Percentiles rank a stretch among this genome's conserved stretches.
Conservation (phyloP, 495 filamentous ascomycete genomes). For the Haplographium delicatum region DNA sequence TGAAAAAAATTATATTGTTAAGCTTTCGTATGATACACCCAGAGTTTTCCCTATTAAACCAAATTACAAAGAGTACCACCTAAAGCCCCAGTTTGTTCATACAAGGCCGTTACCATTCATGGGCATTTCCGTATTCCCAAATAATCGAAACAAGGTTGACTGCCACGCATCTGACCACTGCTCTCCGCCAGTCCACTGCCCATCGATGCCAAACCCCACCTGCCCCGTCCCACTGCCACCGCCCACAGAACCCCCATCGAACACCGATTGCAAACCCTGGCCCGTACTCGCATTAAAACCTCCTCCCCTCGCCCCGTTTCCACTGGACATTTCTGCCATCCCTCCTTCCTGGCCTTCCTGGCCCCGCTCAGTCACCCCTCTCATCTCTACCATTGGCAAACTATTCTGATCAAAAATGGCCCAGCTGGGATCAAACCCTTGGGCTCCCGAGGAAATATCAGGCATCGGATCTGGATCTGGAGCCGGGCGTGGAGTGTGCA, state of each 20-base stretch:
- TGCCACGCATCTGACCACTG: constrained; percentile 20
- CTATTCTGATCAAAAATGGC: constrained; percentile 39
- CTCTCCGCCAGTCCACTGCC: not conserved
- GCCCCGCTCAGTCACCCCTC: not conserved
- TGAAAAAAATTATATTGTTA: too few relatives aligned
- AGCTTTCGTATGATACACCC: too few relatives aligned
- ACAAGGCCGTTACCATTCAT: not conserved
- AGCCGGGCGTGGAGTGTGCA: constrained; percentile 35
- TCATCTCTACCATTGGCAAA: constrained; percentile 28
- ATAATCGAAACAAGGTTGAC: constrained; percentile 25
- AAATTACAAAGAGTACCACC: too few relatives aligned
- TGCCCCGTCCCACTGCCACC: not conserved
- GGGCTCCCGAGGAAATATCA: not conserved
- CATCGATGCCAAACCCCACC: not conserved
- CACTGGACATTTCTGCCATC: too few relatives aligned
- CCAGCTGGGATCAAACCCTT: constrained; percentile 31
- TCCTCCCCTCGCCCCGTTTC: too few relatives aligned
- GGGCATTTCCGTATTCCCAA: constrained; percentile 24
- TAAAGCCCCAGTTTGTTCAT: not conserved
- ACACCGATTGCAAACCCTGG: not conserved
- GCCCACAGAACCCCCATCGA: not conserved
- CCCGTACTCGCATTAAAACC: not conserved
- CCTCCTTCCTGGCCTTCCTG: not conserved
- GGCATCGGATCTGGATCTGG: constrained; percentile 24
- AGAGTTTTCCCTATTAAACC: too few relatives aligned